These are phyloP conservation scores for Saccharomyces eubayanus DNA, from an alignment of 805 yeast genomes.

Conservation along the genomic window DNA sequence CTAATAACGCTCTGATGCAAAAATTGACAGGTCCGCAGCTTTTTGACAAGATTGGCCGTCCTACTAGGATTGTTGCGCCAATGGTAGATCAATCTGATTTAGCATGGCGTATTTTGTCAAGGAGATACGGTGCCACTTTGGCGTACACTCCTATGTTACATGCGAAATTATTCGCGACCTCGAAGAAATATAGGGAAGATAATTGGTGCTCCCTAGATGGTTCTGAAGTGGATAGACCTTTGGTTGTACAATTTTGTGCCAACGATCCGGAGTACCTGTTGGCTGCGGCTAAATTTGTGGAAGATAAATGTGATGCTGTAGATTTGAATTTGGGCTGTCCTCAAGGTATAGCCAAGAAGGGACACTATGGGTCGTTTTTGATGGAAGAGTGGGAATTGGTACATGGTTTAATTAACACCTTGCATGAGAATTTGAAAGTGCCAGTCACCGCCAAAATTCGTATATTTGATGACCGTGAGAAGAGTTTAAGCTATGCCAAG, in stretches of 20 bases:
- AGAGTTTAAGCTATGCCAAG: slow-evolving; percentile 77
- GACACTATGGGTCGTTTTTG: slow-evolving; percentile 88
- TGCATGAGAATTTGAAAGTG: slow-evolving; percentile 65
- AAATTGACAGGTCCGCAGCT: slow-evolving; percentile 54
- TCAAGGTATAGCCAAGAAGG: slow-evolving; percentile 92
- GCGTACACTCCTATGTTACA: slow-evolving; percentile 97
- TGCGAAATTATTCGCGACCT: slow-evolving; percentile 80
- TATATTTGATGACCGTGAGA: slow-evolving; percentile 75
- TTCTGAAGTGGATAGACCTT: slow-evolving; percentile 61
- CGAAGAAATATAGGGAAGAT: slow-evolving; percentile 67
- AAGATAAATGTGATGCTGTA: slow-evolving; percentile 85
- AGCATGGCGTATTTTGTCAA: slow-evolving; percentile 85
- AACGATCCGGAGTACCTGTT: slow-evolving; percentile 83
- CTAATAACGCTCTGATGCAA: neutral
- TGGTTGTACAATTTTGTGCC: slow-evolving; percentile 93
- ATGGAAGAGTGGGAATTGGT: slow-evolving; percentile 96
- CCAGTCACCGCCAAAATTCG: slow-evolving; percentile 96
- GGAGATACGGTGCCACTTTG: slow-evolving; percentile 84
- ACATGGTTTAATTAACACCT: slow-evolving; percentile 55
- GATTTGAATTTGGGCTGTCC: slow-evolving; percentile 97
- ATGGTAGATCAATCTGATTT: slow-evolving; percentile 97
- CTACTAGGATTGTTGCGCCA: slow-evolving; percentile 87
- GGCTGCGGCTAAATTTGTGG: slow-evolving; percentile 73
- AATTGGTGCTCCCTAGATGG: slow-evolving; percentile 76
- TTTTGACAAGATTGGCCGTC: slow-evolving; percentile 60